Base-by-base conservation (phyloP, 2,329 filamentous ascomycete genomes). In the Pseudodiploospora longispora region DNA sequence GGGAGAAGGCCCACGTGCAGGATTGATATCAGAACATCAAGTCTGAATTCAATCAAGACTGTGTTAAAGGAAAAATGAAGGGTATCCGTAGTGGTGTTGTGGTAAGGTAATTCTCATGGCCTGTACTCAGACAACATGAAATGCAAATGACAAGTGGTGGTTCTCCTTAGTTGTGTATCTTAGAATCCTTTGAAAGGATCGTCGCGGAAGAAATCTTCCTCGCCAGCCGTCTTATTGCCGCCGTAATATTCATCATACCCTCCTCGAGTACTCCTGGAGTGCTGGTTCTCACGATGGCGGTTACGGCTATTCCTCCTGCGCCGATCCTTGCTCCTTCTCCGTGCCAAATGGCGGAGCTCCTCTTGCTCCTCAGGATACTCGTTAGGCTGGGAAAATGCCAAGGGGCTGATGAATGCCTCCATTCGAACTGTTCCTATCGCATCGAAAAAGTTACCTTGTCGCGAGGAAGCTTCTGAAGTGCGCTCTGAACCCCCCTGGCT, bases 371-470 rank as follows among this genome's bases (percentile, higher is more conserved):
- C 68, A 0, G 69, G 65, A 36, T 67, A 62, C 9, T 75, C 71
- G 9, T 68, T 65, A 42, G 72, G 66, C 29, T 67, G 66, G 3
- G 67, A 67, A 48, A 72, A 69, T 1, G 75, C 69, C 8, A 82
- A 61, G 1, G 80, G 80, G 54, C 72, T 80, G 53, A 98, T 94
- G 62, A 97, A 98, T 0, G 93, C 93, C 63, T 97, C 91, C 91
- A 98, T 97, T 29, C 93, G 81, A 38, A 97, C 81, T 2, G 90
- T 97, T 1, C 90, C 89, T 46, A 94, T 83, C 1, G 85, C 85
- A 55, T 94, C 89, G 58, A 93, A 93, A 67, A 93, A 90, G 61
- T 81, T 80, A 46, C 67, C 68, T 1, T 69, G 65, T 5, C 66
- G 61, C 7, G 72, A 75, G 1, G 75, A 79, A 3, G 74, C 72